Evolutionary conservation across 208 protist genomes (phyloP), one percentile per base, ranked within the genome.

Genomic region (Phytomonas sp.): DNA sequence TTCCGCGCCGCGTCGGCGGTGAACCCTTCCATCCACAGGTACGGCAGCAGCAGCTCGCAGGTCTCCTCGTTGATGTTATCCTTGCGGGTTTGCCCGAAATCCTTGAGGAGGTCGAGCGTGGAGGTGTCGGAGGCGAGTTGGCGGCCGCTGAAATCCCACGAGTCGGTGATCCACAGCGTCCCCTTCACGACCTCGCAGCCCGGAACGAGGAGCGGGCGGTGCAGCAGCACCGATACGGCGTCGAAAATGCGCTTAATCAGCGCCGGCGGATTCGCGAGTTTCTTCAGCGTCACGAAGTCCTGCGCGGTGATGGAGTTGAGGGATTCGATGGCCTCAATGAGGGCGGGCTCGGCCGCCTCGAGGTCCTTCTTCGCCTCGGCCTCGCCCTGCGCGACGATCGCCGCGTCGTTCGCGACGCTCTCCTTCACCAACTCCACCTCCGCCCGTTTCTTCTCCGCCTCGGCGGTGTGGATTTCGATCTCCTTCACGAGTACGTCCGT

Each of bases 11-110:
- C 81, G 56, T 98, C 96, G 60, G 77, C 72, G 28, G 82, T 99
- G 83, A 98, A 99, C 79, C 97, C 95, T 20, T 89, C 82, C 82
- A 98, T 97, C 73, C 85, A 90, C 30, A 99, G 70, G 81, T 99
- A 99, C 26, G 98, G 98, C 78, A 97, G 75, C 11, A 99, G 83
- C 60, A 99, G 81, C 84, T 99, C 98, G 77, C 97, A 97, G 66
- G 91, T 99, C 83, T 99, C 98, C 76, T 99, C 98, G 76, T 98
- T 99, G 81, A 99, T 99, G 66, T 87, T 78, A 79, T 99, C 97
- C 80, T 95, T 96, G 74, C 93, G 89, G 33, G 84, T 89, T 67
- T 92, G 72, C 68, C 89, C 88, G 72, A 96, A 93, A 56, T 84
- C 81, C 68, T 92, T 88, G 36, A 95, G 80, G 61, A 83, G 70